A percentile compares a stretch with the other conserved stretches of the same genome.
phyloP scores from a whole-genome alignment of 352 stramenopile species.

The Phytopythium montanum region DNA sequence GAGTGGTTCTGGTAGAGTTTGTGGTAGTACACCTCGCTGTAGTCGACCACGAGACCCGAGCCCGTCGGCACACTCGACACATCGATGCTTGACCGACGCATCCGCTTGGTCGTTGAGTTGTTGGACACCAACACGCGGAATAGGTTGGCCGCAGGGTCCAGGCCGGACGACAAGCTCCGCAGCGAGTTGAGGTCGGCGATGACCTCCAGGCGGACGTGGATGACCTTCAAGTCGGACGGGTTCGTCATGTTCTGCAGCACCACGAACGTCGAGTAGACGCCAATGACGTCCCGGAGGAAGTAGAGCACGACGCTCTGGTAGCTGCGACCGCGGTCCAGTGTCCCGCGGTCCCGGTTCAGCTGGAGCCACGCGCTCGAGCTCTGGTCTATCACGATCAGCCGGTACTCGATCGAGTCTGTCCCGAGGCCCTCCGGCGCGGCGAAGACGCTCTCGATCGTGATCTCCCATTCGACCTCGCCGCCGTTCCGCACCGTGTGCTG shows the following conservation, averaged over 20 bases:
- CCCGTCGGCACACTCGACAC: slow-evolving; percentile 9
- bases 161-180: slow-evolving; percentile 70
- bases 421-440: slow-evolving; percentile 22
- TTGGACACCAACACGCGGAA: slow-evolving; percentile 87
- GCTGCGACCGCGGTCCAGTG: slow-evolving; percentile 58
- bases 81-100: slow-evolving; percentile 61
- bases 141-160: slow-evolving; percentile 66
- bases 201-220: slow-evolving; percentile 82
- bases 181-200: slow-evolving; percentile 84
- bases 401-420: slow-evolving; percentile 63
- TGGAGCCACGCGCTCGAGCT: slow-evolving; percentile 78
- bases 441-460: slow-evolving; percentile 79
- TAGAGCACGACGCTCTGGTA: slow-evolving; percentile 86
- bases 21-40: slow-evolving; percentile 86
- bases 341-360: slow-evolving; percentile 75
- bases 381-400: slow-evolving; percentile 66
- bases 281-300: slow-evolving; percentile 75
- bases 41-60: slow-evolving; percentile 68
- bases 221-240: slow-evolving; percentile 82
- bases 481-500: slow-evolving; percentile 86
- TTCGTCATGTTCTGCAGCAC: slow-evolving; percentile 84
- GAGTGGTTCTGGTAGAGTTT: slow-evolving; percentile 90
- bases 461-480: slow-evolving; percentile 87
- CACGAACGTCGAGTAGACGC: slow-evolving; percentile 84
- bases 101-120: slow-evolving; percentile 53